These are phyloP conservation scores for Septoria petroselini DNA, from an alignment of 2,329 filamentous ascomycete species.

Conservation along the genomic window DNA sequence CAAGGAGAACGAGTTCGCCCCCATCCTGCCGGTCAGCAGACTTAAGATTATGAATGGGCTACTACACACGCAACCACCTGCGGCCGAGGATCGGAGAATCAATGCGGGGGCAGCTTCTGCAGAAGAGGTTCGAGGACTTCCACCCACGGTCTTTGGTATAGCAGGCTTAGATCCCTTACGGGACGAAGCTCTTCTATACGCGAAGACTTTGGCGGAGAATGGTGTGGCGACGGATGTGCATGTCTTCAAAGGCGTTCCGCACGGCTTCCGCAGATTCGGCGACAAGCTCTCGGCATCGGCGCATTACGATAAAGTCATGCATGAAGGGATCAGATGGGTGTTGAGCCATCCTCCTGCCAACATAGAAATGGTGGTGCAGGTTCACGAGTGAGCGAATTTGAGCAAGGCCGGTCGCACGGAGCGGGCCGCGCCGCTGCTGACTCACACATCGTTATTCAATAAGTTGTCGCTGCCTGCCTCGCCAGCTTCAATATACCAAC, in stretches of 20 bases:
- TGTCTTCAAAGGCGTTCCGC: constrained; percentile 54
- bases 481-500: no score
- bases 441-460: no score
- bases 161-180: constrained; percentile 49
- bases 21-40: constrained; percentile 46
- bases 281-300: constrained; percentile 41
- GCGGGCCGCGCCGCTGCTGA: no score
- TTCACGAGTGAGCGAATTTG: constrained; percentile 10
- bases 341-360: constrained; percentile 17
- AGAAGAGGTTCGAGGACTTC: constrained; percentile 43
- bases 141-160: constrained; percentile 47
- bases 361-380: constrained; percentile 12
- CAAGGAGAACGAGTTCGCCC: constrained; percentile 48
- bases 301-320: constrained; percentile 46
- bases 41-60: constrained; percentile 35
- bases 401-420: no score
- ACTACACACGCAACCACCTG: constrained; percentile 14
- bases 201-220: constrained; percentile 44
- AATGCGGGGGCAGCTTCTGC: constrained; percentile 41
- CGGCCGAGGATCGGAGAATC: constrained; percentile 38
- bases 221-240: constrained; percentile 50
- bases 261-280: constrained; percentile 51
- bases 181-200: constrained; percentile 52
- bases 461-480: no score
- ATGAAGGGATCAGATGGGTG: constrained; percentile 47